Conservation (phyloP, 148 eudicot genomes). For the Gaultheria prostrata region DNA sequence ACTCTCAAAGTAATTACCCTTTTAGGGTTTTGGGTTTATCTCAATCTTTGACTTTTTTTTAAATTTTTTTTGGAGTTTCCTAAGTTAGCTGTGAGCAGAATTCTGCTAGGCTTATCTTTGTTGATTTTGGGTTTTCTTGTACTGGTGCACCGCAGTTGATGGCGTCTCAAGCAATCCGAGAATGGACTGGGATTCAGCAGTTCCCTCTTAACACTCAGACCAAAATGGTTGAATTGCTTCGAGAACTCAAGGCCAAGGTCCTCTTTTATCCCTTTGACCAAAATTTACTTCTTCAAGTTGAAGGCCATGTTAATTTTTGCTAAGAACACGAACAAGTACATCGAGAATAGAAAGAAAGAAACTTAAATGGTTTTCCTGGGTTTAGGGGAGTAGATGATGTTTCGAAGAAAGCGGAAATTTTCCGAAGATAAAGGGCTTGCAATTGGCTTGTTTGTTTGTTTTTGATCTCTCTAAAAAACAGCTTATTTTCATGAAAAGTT, state of each 20-base stretch:
- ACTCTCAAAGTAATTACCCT: background rate
- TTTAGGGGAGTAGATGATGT: background rate
- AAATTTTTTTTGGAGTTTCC: background rate
- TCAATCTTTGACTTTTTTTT: background rate
- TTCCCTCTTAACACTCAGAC: constrained; percentile 84
- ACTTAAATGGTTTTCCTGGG: background rate
- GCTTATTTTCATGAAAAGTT: constrained; percentile 2
- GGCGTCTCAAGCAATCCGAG: constrained; percentile 46
- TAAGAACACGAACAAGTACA: background rate
- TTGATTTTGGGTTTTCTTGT: background rate
- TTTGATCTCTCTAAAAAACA: background rate
- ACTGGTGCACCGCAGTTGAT: constrained; percentile 17
- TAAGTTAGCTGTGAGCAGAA: background rate
- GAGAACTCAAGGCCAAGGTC: constrained; percentile 79
- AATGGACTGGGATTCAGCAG: constrained; percentile 89
- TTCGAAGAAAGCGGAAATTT: background rate
- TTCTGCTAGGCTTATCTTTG: background rate
- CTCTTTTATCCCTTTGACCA: background rate
- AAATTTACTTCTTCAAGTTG: background rate
- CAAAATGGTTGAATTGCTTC: constrained; percentile 63
- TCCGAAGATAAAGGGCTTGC: background rate
- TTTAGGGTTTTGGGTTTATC: constrained; percentile 17
- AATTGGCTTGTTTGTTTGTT: background rate
- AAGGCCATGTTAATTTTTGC: background rate
- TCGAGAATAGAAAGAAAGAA: background rate